Percentiles rank a stretch among this genome's conserved stretches.
Conservation (phyloP, 768 basidiomycete species). For the Psilocybe tampanensis region DNA sequence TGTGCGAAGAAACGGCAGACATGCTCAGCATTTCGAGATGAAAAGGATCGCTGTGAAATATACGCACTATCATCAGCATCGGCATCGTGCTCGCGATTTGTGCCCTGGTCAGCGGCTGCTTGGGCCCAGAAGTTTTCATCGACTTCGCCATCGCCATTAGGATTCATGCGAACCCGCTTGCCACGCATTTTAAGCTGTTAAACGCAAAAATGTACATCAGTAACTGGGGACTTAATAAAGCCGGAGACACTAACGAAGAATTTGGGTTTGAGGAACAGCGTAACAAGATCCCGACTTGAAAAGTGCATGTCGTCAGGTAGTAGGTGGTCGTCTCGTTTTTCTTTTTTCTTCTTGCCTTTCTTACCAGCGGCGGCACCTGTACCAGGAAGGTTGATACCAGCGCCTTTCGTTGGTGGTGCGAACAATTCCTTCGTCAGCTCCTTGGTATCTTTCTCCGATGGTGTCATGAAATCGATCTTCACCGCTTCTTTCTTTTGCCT, state of each 20-base stretch:
- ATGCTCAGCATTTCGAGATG: not conserved
- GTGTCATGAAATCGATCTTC: constrained; percentile 76
- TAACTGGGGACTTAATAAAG: not conserved
- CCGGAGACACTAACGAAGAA: constrained; percentile 70
- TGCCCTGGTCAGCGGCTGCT: constrained; percentile 84
- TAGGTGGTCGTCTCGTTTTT: constrained; percentile 73
- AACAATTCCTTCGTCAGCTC: constrained; percentile 73
- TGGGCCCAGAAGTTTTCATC: constrained; percentile 98
- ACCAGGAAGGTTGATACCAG: constrained; percentile 68
- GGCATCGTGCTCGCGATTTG: constrained; percentile 44
- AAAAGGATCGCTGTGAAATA: not conserved
- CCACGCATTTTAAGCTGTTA: constrained; percentile 88
- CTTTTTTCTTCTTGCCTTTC: constrained; percentile 56
- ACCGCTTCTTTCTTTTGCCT: constrained; percentile 80
- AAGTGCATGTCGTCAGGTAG: constrained; percentile 99
- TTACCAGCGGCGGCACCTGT: constrained; percentile 42
- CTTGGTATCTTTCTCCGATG: constrained; percentile 61
- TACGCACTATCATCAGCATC: constrained; percentile 65
- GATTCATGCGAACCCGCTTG: constrained; percentile 53
- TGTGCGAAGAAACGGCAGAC: too few species aligned
- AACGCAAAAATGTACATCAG: constrained; percentile 7
- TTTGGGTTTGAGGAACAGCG: constrained; percentile 94
- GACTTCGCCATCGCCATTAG: constrained; percentile 80
- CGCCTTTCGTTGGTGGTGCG: constrained; percentile 71
- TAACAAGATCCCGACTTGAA: constrained; percentile 84